Base-by-base conservation (phyloP, 495 filamentous ascomycete species). In the Daldinia grandis region DNA sequence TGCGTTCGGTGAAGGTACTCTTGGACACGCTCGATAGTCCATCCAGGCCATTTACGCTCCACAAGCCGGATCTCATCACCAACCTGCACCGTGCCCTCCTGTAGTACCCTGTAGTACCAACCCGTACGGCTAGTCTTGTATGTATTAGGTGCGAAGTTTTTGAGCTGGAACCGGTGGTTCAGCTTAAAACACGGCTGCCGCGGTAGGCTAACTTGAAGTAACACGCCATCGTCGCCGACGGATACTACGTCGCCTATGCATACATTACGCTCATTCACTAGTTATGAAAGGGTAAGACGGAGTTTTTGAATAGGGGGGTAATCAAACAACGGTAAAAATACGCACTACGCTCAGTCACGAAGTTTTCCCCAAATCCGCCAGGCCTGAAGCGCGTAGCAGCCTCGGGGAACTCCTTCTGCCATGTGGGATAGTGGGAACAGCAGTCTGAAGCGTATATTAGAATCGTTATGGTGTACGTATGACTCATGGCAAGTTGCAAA, bases 361-460 rank as follows among this genome's bases (percentile, higher is more conserved):
- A 76, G 65, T 89, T 89, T 75, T 89, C 87, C 21, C 87, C 87
- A 68, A 88, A 88, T 2, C 79, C 84, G 31, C 87, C 87, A 1
- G 81, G 77, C 10, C 75, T 50, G 64, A 89, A 88, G 12, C 69
- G 71, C 0, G 78, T 47, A 2, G 81, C 78, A 3, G 80, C 79
- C 0, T 78, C 58, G 10, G 84, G 82, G 60, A 80, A 82, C 35
- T 86, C 82, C 2, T 72, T 31, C 9, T 71, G 71, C 84, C 86
- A 87, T 8, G 50, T n/a, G 0, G 76, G 44, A 74, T 89, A 89
- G 73, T 88, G 86, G 1, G 81, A 71, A 15, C 80, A 82, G 76
- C 80, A 86, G 64, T 88, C 82, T 84, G 14, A 0, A 31, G 8
- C 9, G 1, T 10, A 28, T 68, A 49, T 72, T 53, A 73, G 58